Conservation (phyloP, 2,329 filamentous ascomycete genomes). For the Ustilaginoidea virens region DNA sequence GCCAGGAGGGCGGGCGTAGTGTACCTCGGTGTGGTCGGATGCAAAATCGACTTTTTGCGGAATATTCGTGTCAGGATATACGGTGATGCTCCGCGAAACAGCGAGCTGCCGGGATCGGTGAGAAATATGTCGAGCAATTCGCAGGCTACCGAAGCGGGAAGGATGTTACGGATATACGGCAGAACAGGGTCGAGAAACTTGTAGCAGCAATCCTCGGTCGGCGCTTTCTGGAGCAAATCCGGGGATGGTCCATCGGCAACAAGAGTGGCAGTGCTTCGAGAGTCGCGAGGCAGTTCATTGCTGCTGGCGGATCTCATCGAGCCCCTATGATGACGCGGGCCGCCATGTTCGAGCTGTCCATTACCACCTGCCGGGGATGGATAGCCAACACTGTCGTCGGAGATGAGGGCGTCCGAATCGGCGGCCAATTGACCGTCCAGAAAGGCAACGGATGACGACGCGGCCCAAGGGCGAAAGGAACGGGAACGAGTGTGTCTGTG, state of each 20-base stretch:
- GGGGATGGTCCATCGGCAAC: constrained; percentile 7
- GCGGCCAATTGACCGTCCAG: constrained; percentile 4
- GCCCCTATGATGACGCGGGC: constrained; percentile 3
- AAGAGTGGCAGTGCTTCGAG: constrained; percentile 7
- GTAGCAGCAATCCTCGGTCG: constrained; percentile 20
- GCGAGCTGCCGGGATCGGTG: constrained; percentile 25
- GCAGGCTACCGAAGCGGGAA: constrained; percentile 25
- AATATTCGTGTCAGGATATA: constrained; percentile 32
- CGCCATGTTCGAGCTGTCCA: constrained; percentile 2
- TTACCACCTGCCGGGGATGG: constrained; percentile 12
- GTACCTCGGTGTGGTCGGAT: constrained; percentile 21
- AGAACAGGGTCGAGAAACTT: constrained; percentile 25
- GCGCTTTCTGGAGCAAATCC: constrained; percentile 12
- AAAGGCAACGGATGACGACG: constrained; percentile 2
- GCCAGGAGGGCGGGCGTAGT: constrained; percentile 28
- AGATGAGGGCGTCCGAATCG: constrained; percentile 10
- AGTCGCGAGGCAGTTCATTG: constrained; percentile 7
- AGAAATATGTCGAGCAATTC: constrained; percentile 33
- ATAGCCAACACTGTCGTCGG: constrained; percentile 14
- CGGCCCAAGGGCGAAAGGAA: constrained; percentile 1
- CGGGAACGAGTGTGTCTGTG: constrained; percentile 4
- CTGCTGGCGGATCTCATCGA: constrained; percentile 10
- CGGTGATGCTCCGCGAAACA: constrained; percentile 28
- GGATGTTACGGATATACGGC: constrained; percentile 20
- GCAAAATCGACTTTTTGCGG: constrained; percentile 26